Base-by-base conservation (phyloP, 768 basidiomycete species). In the Infundibulicybe gibba region DNA sequence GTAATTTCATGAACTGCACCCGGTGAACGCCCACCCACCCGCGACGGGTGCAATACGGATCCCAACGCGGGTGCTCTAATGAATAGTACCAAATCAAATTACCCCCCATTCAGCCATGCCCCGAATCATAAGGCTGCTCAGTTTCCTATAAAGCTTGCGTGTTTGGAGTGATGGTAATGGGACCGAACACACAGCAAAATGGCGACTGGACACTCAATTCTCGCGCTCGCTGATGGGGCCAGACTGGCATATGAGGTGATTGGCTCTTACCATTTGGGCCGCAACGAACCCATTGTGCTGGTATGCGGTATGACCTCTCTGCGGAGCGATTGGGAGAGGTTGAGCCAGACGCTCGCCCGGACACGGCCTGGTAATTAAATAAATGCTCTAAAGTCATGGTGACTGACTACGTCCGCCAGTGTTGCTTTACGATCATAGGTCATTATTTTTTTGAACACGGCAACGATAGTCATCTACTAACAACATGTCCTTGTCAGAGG, bases 391-490 rank as follows among this genome's bases (percentile, higher is more conserved):
- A 17, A 16, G 11, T 38, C 20, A 11, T 46, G 11, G 34, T 3
- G 25, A 25, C 14, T 41, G 40, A 32, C 19, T 32, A 39, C 21
- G 41, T 32, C 20, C 25, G 45, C 15, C 34, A 77, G 74, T 76
- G n/a, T 54, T 76, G 16, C 48, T 72, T 10, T 75, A 67, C 55
- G 74, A 77, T 49, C 72, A 74, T 50, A 62, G 67, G 65, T 59
- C 49, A 37, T 39, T 30, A 34, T 1, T 15, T 3, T 6, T 12
- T 12, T 38, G 35, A 19, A 25, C 40, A 17, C 21, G 13, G 13
- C 13, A 13, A 38, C 32, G 16, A 19, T 19, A 16, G 14, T 16
- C 6, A 33, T 19, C 17, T 3, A 2, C 25, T 43, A 16, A 31
- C 13, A 4, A 16, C 11, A 14, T 19, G 12, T 25, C 43, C 15